Evolutionary conservation across 345 rosid species (phyloP).

Genomic region (Salix caprea): DNA sequence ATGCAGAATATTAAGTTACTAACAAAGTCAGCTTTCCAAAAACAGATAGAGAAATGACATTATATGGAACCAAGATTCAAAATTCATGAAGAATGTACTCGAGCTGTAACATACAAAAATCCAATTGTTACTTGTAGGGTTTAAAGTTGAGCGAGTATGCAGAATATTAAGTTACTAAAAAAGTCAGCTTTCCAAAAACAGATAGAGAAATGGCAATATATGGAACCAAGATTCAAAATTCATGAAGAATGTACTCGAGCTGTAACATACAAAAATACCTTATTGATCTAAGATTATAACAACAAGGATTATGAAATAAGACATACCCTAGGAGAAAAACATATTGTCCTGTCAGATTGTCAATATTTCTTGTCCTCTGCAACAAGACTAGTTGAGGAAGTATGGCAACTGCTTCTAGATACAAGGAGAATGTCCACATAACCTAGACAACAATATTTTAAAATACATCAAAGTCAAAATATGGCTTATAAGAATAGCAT

Average conservation of each 20-base stretch:
- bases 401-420: constrained; percentile 55
- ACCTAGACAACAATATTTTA: constrained; percentile 21
- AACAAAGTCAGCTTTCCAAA: neutral
- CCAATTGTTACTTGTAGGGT: neutral
- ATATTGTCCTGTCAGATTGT: constrained; percentile 47
- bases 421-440: constrained; percentile 47
- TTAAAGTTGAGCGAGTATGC: neutral
- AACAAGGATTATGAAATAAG: neutral
- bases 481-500: neutral
- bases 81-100: too few species aligned
- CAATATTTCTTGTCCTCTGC: constrained; percentile 48
- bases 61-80: neutral
- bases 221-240: neutral
- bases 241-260: too few species aligned
- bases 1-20: neutral
- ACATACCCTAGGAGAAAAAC: constrained; percentile 54
- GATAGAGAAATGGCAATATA: neutral
- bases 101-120: neutral
- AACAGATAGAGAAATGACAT: neutral
- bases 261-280: neutral
- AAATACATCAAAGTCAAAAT: neutral
- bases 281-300: neutral
- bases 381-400: constrained; percentile 48
- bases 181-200: neutral
- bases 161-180: neutral